Percentiles rank a stretch among this genome's conserved stretches.
These are phyloP conservation scores for Metschnikowia cubensis DNA, from an alignment of 805 yeast species.

Conservation along the genomic window DNA sequence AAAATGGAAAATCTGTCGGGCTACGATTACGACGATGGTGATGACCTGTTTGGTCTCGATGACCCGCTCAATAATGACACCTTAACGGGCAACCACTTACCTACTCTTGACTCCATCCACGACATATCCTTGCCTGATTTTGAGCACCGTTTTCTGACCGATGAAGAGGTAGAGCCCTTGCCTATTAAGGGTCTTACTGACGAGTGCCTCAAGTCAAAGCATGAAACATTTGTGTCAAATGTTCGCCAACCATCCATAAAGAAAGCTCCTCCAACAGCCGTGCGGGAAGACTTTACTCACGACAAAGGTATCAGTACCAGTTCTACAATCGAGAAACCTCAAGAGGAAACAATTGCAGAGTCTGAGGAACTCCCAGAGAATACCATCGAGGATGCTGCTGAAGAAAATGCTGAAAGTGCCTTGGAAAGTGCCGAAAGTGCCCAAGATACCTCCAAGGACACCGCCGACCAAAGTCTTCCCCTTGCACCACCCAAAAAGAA, in stretches of 20 bases:
- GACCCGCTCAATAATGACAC: neutral
- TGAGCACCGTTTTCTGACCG: slow-evolving; percentile 18
- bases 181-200: neutral
- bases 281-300: neutral
- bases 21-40: slow-evolving; percentile 1
- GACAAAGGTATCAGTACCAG: neutral
- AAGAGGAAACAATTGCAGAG: neutral
- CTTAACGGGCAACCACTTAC: slow-evolving; percentile 14
- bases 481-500: neutral
- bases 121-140: slow-evolving; percentile 29
- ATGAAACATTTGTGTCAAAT: slow-evolving; percentile 11
- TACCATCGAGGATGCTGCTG: neutral
- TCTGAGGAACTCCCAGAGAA: neutral
- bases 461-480: neutral
- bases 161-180: neutral
- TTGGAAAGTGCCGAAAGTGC: too few species aligned
- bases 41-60: neutral
- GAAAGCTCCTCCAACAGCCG: slow-evolving; percentile 31
- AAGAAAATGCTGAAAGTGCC: neutral
- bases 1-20: slow-evolving; percentile 18
- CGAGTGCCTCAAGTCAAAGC: slow-evolving; percentile 8
- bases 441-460: neutral
- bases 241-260: slow-evolving; percentile 25
- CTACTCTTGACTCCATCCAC: slow-evolving; percentile 21
- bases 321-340: neutral